These are phyloP conservation scores for Lomentospora prolificans DNA, from an alignment of 2,329 filamentous ascomycete species.

Conservation along the genomic window DNA sequence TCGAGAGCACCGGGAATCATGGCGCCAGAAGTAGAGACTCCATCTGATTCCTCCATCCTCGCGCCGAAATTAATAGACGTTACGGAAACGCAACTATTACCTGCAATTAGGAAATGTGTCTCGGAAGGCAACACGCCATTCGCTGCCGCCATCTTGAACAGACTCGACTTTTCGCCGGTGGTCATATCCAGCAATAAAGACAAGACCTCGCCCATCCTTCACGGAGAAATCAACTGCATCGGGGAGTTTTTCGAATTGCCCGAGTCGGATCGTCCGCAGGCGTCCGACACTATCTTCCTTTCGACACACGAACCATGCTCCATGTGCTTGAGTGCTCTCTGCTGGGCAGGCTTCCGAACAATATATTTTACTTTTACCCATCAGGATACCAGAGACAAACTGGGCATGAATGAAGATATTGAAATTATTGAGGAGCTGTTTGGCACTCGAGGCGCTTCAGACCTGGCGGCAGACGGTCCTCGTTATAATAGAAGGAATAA, in stretches of 20 bases:
- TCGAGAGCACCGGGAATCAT: too few species aligned
- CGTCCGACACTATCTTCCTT: constrained; percentile 44
- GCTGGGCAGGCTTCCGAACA: constrained; percentile 47
- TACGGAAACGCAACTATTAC: not conserved
- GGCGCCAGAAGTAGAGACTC: too few species aligned
- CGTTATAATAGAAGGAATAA: constrained; percentile 48
- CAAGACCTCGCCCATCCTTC: constrained; percentile 41
- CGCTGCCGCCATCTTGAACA: constrained; percentile 42
- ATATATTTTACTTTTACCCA: constrained; percentile 51
- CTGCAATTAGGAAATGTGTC: not conserved
- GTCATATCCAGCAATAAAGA: constrained; percentile 49
- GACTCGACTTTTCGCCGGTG: constrained; percentile 28
- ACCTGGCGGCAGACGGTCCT: constrained; percentile 26
- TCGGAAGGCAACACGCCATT: constrained; percentile 21
- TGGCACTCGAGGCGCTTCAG: constrained; percentile 29
- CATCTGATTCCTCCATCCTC: too few species aligned
- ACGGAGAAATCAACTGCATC: constrained; percentile 53
- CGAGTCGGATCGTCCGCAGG: constrained; percentile 24
- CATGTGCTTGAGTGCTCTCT: constrained; percentile 46
- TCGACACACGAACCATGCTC: constrained; percentile 51
- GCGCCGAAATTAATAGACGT: not conserved
- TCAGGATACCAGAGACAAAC: constrained; percentile 46
- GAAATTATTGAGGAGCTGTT: constrained; percentile 47
- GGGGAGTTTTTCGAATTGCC: constrained; percentile 39
- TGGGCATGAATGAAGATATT: constrained; percentile 47